Percentiles rank a stretch among this genome's conserved stretches.
phyloP scores from a whole-genome alignment of 352 stramenopile species.

The Discostella stelligera region DNA sequence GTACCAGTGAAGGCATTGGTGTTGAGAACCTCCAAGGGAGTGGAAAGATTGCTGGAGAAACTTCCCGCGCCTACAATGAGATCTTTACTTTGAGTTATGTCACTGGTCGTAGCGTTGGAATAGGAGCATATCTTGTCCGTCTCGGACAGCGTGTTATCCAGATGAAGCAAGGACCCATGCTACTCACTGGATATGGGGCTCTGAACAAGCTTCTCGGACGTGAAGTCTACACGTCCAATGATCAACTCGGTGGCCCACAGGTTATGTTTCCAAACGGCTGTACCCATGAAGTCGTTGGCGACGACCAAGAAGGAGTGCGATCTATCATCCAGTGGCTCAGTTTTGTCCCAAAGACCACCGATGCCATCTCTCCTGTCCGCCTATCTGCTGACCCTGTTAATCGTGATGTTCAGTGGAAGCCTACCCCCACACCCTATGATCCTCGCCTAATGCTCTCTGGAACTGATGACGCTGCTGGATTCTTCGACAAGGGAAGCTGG shows the following conservation, averaged over 20 bases:
- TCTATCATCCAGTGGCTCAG: slow-evolving; percentile 97
- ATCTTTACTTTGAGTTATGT: slow-evolving; percentile 99
- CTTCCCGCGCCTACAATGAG: slow-evolving; percentile 96
- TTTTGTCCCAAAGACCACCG: slow-evolving; percentile 93
- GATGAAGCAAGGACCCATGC: slow-evolving; percentile 96
- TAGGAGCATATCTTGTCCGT: slow-evolving; percentile 98
- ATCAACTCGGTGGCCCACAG: slow-evolving; percentile 98
- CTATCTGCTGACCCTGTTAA: slow-evolving; percentile 84
- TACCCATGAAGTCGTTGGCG: slow-evolving; percentile 94
- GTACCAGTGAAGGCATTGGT: slow-evolving; percentile 93
- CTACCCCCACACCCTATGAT: slow-evolving; percentile 96
- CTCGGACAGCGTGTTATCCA: slow-evolving; percentile 99
- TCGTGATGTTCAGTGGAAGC: slow-evolving; percentile 89
- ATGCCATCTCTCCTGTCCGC: slow-evolving; percentile 64
- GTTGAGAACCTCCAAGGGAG: slow-evolving; percentile 98
- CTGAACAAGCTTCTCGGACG: slow-evolving; percentile 99
- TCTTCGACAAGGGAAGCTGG: slow-evolving; percentile 97
- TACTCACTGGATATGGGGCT: slow-evolving; percentile 96
- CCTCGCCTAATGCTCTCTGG: slow-evolving; percentile 90
- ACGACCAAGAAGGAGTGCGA: slow-evolving; percentile 95
- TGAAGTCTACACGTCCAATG: slow-evolving; percentile 99
- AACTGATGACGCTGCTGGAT: slow-evolving; percentile 85
- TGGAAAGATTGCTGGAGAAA: slow-evolving; percentile 99
- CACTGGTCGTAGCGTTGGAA: slow-evolving; percentile 97
- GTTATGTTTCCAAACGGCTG: slow-evolving; percentile 99